Evolutionary conservation across 129 eudicot species (phyloP).

Genomic region (Gnaphalium uliginosum): DNA sequence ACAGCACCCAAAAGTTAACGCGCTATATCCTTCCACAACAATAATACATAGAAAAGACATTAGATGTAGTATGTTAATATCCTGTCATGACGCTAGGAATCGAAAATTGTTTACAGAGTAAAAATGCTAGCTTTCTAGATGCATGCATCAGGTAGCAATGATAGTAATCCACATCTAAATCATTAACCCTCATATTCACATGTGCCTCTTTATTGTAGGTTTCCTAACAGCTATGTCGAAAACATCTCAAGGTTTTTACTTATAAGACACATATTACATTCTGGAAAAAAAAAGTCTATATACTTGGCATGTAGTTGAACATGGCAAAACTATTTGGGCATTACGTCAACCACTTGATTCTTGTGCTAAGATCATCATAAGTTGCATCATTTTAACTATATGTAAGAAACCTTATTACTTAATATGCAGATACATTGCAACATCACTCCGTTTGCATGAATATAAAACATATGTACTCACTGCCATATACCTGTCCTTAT

Average conservation of each 20-base stretch:
- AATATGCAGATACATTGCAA: background rate
- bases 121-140: background rate
- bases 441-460: background rate
- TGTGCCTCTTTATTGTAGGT: background rate
- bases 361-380: constrained; percentile 20
- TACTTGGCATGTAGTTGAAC: no score
- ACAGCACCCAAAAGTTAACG: background rate
- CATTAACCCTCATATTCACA: background rate
- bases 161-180: constrained; percentile 8
- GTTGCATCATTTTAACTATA: constrained; percentile 3
- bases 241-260: background rate
- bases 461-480: constrained; percentile 1
- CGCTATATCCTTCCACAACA: background rate
- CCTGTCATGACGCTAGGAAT: background rate
- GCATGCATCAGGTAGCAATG: background rate
- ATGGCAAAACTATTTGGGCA: background rate
- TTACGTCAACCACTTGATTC: constrained; percentile 9
- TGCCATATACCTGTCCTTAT: constrained; percentile 1
- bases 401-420: background rate
- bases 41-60: background rate
- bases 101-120: background rate
- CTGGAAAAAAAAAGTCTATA: background rate
- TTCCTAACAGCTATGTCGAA: background rate
- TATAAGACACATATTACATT: background rate
- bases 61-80: background rate